phyloP scores from a whole-genome alignment of 192 early-diverging fungal genomes.

The Entomortierella parvispora region DNA sequence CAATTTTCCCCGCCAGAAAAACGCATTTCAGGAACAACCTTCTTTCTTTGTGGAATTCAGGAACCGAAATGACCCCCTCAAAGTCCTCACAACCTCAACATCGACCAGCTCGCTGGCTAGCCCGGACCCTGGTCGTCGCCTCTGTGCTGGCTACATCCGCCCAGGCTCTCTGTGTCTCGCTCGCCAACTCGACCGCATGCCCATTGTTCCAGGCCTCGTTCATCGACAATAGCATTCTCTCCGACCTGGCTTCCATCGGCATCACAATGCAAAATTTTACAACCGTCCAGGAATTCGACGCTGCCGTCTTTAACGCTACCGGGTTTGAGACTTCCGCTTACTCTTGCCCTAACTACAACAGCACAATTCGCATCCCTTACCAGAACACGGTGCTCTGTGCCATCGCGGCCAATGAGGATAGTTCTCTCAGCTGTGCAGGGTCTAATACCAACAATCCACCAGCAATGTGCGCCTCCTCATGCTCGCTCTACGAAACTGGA shows the following conservation, averaged over 20 bases:
- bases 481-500: slow-evolving; percentile 22
- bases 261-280: slow-evolving; percentile 24
- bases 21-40: not conserved
- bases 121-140: slow-evolving; percentile 14
- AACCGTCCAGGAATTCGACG: slow-evolving; percentile 27
- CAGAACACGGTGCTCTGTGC: slow-evolving; percentile 37
- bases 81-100: slow-evolving; percentile 9
- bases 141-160: slow-evolving; percentile 15
- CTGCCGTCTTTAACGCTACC: slow-evolving; percentile 24
- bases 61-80: slow-evolving; percentile 5
- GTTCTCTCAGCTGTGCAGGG: slow-evolving; percentile 1
- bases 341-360: slow-evolving; percentile 19
- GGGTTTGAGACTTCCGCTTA: slow-evolving; percentile 16
- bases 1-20: slow-evolving; percentile 19
- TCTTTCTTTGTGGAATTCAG: not conserved
- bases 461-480: slow-evolving; percentile 24
- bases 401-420: slow-evolving; percentile 8
- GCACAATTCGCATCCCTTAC: slow-evolving; percentile 20
- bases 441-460: not conserved
- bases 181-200: slow-evolving; percentile 24
- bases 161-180: slow-evolving; percentile 32
- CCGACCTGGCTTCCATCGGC: not conserved
- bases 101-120: slow-evolving; percentile 2
- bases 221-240: slow-evolving; percentile 15
- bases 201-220: slow-evolving; percentile 8